phyloP scores from a whole-genome alignment of 2,329 filamentous ascomycete species.

The Dothidotthia symphoricarpi region DNA sequence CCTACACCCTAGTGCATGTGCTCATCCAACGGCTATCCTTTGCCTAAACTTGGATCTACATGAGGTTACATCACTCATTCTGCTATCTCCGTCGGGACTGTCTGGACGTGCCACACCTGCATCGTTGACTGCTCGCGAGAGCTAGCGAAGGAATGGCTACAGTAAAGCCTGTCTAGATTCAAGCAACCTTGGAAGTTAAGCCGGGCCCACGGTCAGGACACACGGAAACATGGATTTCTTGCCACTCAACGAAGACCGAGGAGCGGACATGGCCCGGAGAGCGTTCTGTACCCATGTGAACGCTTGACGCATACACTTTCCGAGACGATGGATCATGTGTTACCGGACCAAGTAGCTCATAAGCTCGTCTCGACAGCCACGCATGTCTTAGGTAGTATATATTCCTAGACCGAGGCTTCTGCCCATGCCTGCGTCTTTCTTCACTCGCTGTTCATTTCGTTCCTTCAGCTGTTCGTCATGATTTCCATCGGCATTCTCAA shows the following conservation, averaged over 20 bases:
- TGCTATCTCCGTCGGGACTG: constrained; percentile 1
- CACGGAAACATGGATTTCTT: constrained; percentile 4
- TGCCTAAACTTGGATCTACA: too few species aligned
- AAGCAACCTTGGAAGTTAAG: constrained; percentile 1
- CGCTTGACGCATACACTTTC: constrained; percentile 5
- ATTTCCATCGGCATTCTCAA: constrained; percentile 4
- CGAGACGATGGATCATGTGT: constrained; percentile 4
- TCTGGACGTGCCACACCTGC: constrained; percentile 3
- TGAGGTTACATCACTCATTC: constrained; percentile 2
- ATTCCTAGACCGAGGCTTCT: constrained; percentile 3
- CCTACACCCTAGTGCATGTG: too few species aligned
- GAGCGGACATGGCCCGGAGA: constrained; percentile 5
- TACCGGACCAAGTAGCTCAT: constrained; percentile 4
- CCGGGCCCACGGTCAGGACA: constrained; percentile 1
- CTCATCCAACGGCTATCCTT: too few species aligned
- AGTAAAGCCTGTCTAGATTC: constrained; percentile 1
- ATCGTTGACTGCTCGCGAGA: constrained; percentile 1
- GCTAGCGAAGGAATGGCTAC: constrained; percentile 2
- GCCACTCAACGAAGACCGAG: constrained; percentile 2
- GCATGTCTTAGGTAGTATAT: constrained; percentile 5
- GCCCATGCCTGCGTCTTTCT: constrained; percentile 4
- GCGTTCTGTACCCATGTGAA: constrained; percentile 6
- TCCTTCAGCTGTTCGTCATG: constrained; percentile 5
- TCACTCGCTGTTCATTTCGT: constrained; percentile 4
- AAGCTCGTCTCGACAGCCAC: constrained; percentile 3